Conservation (phyloP, 2,329 filamentous ascomycete genomes). For the Penicillium hesseltinei region DNA sequence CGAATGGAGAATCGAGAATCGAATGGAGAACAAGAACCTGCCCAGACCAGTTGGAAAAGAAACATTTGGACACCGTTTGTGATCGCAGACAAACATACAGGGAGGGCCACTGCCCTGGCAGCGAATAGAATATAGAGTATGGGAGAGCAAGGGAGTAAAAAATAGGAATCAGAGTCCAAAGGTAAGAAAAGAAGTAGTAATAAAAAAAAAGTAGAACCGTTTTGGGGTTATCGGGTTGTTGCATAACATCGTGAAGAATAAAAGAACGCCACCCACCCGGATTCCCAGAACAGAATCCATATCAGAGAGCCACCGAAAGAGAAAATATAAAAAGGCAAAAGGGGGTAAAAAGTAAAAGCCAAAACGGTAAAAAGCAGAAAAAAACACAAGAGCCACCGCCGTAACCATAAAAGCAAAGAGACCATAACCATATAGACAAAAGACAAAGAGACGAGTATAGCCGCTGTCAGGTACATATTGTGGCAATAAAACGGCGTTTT, state of each 20-base stretch:
- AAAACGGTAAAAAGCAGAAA: not conserved
- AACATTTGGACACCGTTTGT: not conserved
- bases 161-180: not conserved
- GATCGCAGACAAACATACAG: not conserved
- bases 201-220: conserved; percentile 1
- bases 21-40: not conserved
- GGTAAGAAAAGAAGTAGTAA: not conserved
- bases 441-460: conserved; percentile 3
- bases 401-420: conserved; percentile 6
- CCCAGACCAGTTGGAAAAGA: not conserved
- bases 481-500: not conserved
- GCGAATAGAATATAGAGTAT: not conserved
- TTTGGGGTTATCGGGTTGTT: conserved; percentile 17
- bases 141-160: not conserved
- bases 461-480: conserved; percentile 2
- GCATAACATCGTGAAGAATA: conserved; percentile 26
- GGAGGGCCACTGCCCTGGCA: not conserved
- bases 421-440: conserved; percentile 9
- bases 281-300: conserved; percentile 11
- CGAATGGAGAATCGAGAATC: not conserved
- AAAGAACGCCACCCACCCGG: conserved; percentile 21
- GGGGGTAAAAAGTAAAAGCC: not conserved
- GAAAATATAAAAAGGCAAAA: not conserved
- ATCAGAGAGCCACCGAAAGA: conserved; percentile 14
- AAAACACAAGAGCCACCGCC: conserved; percentile 2